Conservation (phyloP, 139 green algal genomes). For the Asterochloris erici region DNA sequence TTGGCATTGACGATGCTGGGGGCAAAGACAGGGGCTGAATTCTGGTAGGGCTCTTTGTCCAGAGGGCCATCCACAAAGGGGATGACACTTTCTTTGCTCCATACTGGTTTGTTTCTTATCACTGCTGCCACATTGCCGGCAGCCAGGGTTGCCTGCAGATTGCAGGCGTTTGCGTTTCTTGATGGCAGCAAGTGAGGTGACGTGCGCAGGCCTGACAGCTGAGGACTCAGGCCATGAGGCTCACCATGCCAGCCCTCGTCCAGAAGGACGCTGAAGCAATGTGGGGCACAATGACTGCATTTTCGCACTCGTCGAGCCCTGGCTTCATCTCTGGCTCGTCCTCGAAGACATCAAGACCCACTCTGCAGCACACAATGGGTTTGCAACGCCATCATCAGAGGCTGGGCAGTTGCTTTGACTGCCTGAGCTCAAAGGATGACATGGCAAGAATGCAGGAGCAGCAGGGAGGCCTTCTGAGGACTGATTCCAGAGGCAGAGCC, state of each 20-base stretch:
- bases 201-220: neutral
- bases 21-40: constrained; percentile 16
- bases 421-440: too few species aligned
- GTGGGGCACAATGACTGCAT: constrained; percentile 97
- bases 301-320: constrained; percentile 82
- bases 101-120: constrained; percentile 71
- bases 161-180: neutral
- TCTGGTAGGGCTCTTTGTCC: constrained; percentile 61
- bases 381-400: too few species aligned
- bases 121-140: constrained; percentile 86
- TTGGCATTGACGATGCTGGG: constrained; percentile 96
- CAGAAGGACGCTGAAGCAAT: constrained; percentile 95
- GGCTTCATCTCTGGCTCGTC: constrained; percentile 95
- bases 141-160: constrained; percentile 82
- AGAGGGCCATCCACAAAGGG: constrained; percentile 86
- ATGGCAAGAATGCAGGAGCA: too few species aligned
- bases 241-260: constrained; percentile 85
- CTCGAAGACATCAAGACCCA: constrained; percentile 97
- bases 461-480: too few species aligned
- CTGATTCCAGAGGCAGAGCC: too few species aligned
- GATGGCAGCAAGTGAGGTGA: neutral
- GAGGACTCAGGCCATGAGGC: neutral
- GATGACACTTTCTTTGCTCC: constrained; percentile 66
- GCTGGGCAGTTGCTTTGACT: too few species aligned
- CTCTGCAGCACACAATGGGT: constrained; percentile 10